Percentiles rank a stretch among this genome's conserved stretches.
These are phyloP conservation scores for Tylopilus rubrobrunneus DNA, from an alignment of 768 basidiomycete species.

Conservation along the genomic window DNA sequence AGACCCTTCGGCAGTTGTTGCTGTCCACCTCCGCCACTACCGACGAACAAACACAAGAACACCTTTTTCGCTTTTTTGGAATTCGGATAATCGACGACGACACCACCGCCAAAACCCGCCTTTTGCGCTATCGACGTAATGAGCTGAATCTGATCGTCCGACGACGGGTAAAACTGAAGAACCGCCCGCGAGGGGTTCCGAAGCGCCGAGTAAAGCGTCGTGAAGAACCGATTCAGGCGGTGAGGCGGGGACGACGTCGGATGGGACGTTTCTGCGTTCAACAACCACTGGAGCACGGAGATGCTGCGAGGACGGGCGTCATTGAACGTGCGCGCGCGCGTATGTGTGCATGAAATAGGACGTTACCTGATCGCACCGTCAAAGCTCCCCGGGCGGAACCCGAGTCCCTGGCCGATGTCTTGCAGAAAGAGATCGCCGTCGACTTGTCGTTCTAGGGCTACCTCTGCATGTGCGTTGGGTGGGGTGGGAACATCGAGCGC, in stretches of 20 bases:
- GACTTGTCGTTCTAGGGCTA: slow-evolving; percentile 91
- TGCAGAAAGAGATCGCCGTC: slow-evolving; percentile 96
- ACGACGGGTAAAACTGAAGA: slow-evolving; percentile 94
- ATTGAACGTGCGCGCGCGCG: neutral
- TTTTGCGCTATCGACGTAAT: slow-evolving; percentile 90
- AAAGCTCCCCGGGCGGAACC: slow-evolving; percentile 94
- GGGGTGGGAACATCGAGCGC: neutral
- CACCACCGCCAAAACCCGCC: slow-evolving; percentile 94
- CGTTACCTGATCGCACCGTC: slow-evolving; percentile 93
- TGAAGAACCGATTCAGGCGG: slow-evolving; percentile 85
- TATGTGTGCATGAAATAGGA: neutral
- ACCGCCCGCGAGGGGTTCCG: slow-evolving; percentile 83
- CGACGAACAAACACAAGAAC: slow-evolving; percentile 90
- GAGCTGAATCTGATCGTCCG: slow-evolving; percentile 94
- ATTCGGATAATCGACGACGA: slow-evolving; percentile 97
- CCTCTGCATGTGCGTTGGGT: slow-evolving; percentile 52
- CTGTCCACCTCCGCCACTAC: slow-evolving; percentile 56
- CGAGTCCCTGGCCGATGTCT: slow-evolving; percentile 97
- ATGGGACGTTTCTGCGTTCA: slow-evolving; percentile 92
- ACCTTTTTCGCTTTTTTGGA: slow-evolving; percentile 95
- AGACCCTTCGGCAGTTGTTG: slow-evolving; percentile 75
- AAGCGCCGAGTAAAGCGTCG: slow-evolving; percentile 82
- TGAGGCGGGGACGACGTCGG: slow-evolving; percentile 87
- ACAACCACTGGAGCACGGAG: slow-evolving; percentile 97
- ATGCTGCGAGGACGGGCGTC: slow-evolving; percentile 51